Percentiles rank a stretch among this genome's conserved stretches.
phyloP scores from a whole-genome alignment of 2,329 filamentous ascomycete genomes.

The Paraphoma sp. region DNA sequence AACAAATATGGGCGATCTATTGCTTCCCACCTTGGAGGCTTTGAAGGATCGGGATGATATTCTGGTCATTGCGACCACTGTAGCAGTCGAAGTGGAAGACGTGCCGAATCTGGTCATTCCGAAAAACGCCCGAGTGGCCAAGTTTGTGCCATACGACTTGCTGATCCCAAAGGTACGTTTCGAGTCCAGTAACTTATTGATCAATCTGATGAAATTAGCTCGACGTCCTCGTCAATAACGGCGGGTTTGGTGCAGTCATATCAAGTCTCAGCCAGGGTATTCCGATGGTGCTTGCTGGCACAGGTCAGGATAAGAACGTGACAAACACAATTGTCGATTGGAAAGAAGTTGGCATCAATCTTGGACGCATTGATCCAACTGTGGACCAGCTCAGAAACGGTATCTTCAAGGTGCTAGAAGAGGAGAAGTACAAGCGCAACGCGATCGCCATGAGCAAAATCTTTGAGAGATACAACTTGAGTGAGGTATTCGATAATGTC shows the following conservation, averaged over 20 bases:
- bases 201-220: constrained; percentile 24
- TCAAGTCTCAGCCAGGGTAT: constrained; percentile 56
- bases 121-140: constrained; percentile 52
- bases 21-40: constrained; percentile 55
- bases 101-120: constrained; percentile 37
- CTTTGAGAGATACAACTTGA: constrained; percentile 27
- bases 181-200: background rate
- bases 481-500: constrained; percentile 24
- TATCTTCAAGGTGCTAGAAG: constrained; percentile 18
- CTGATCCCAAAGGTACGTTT: constrained; percentile 45
- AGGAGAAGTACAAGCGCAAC: constrained; percentile 20
- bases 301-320: constrained; percentile 49
- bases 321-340: constrained; percentile 52
- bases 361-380: constrained; percentile 44
- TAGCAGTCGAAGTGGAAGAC: constrained; percentile 35
- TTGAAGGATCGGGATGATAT: constrained; percentile 52
- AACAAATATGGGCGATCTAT: constrained; percentile 49
- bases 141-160: constrained; percentile 59
- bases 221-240: constrained; percentile 56
- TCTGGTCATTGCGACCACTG: constrained; percentile 47
- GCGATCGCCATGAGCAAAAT: constrained; percentile 25
- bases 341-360: constrained; percentile 55
- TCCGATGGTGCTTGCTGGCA: constrained; percentile 57
- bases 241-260: constrained; percentile 57
- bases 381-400: constrained; percentile 21